These are phyloP conservation scores for Ceratorhiza oryzae-sativae DNA, from an alignment of 1,284 basidiomycete genomes.

Conservation along the genomic window DNA sequence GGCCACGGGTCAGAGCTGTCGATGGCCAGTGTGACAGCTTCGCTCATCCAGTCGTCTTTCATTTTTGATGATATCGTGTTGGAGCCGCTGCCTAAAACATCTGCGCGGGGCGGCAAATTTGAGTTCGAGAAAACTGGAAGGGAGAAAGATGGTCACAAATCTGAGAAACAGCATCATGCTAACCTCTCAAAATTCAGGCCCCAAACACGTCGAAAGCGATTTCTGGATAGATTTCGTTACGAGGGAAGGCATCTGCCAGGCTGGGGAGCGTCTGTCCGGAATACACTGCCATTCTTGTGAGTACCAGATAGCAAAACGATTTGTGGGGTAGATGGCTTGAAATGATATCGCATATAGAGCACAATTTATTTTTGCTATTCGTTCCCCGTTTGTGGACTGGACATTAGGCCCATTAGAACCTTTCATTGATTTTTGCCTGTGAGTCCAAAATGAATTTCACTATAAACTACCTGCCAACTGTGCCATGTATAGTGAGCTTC, in stretches of 20 bases:
- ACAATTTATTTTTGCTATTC: conserved; percentile 56
- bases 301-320: neutral
- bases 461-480: conserved; percentile 43
- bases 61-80: neutral
- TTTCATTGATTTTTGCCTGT: conserved; percentile 44
- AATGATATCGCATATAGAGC: neutral
- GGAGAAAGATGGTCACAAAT: no score
- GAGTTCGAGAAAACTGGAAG: no score
- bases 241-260: no score
- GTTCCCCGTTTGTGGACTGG: conserved; percentile 70
- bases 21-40: neutral
- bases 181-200: no score
- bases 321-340: neutral
- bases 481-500: conserved; percentile 57
- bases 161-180: no score
- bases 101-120: no score
- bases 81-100: no score
- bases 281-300: conserved; percentile 9
- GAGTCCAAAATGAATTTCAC: conserved; percentile 47
- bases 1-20: neutral
- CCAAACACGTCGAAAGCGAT: no score
- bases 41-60: neutral
- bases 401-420: conserved; percentile 54
- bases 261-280: no score
- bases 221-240: no score